Evolutionary conservation across 2,329 filamentous ascomycete species (phyloP), one percentile per base, ranked within the genome.

Genomic region (Alternaria ventricosa): DNA sequence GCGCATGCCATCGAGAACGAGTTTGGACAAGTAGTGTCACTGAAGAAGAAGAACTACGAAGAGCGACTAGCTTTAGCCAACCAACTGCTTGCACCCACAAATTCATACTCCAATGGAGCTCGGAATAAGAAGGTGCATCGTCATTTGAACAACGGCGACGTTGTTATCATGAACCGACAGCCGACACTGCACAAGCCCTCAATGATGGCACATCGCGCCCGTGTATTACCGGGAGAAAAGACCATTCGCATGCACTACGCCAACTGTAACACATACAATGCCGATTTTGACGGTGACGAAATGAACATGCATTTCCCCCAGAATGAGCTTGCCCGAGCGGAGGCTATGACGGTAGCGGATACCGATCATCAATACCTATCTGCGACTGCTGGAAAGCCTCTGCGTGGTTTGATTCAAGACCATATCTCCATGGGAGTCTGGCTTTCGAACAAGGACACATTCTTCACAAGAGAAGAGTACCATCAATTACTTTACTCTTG

Each of bases 301-400:
- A 99, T 99, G 96, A 99, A 99, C 80, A 96, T 99, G 94, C 96
- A 99, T 82, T 98, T 99, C 76, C 96, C 96, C 1, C 96, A 99
- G 74, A 98, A 97, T 71, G 96, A 98, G 78, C 86, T 98, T 68
- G 96, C 96, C 15, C 88, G 96, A 71, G 92, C 95, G 3, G 96
- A 99, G 82, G 96, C 96, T 2, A 87, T 97, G 70, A 92, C 94
- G 71, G 90, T 99, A 73, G 96, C 96, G 41, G 95, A 98, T 78
- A 97, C 96, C 3, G 95, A 99, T 78, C 94, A 97, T 76, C 96
- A 99, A 75, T 99, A 99, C 78, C 87, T 99, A 36, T 97, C 94
- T 33, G 93, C 92, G 20, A 99, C 96, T 4, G 92, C 93, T 15
- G 96, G 96, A 60, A 97, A 97, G 76, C 96, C 96, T 0, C 85